Conservation (phyloP, 371 early-diverging fungal species). For the Mucor piriformis region DNA sequence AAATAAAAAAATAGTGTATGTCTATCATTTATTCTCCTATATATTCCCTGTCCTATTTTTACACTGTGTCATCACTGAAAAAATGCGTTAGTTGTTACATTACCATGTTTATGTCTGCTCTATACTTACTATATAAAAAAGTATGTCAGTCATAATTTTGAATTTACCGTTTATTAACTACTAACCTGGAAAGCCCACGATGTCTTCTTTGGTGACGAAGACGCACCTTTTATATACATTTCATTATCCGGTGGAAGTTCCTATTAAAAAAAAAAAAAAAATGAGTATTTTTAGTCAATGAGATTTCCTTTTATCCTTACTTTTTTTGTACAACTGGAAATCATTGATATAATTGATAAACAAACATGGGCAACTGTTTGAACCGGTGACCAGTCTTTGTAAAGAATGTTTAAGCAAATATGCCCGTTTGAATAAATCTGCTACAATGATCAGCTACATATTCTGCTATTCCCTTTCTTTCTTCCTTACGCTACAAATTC, state of each 20-base stretch:
- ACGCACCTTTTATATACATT: constrained; percentile 68
- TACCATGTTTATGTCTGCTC: background rate
- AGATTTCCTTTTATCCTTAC: constrained; percentile 26
- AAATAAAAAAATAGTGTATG: background rate
- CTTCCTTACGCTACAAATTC: constrained; percentile 1
- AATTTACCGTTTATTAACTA: background rate
- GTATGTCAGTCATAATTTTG: background rate
- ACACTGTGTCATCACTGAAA: constrained; percentile 32
- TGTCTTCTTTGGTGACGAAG: constrained; percentile 82
- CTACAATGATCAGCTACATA: background rate
- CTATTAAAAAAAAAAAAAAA: constrained; percentile 28
- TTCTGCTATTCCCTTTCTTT: background rate
- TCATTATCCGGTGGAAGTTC: constrained; percentile 79
- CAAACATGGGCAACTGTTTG: constrained; percentile 94
- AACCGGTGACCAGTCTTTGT: constrained; percentile 95
- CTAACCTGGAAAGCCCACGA: constrained; percentile 81
- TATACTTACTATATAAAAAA: constrained; percentile 21
- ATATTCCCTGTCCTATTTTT: background rate
- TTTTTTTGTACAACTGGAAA: constrained; percentile 85
- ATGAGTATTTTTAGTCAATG: background rate
- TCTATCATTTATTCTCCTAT: background rate
- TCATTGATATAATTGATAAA: constrained; percentile 90
- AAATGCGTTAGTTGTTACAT: background rate
- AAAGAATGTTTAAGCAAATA: constrained; percentile 95
- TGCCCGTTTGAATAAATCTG: constrained; percentile 92